Percentiles rank a stretch among this genome's conserved stretches.
phyloP scores from a whole-genome alignment of 1,139 yeast genomes.

The Taiozyma onychis region DNA sequence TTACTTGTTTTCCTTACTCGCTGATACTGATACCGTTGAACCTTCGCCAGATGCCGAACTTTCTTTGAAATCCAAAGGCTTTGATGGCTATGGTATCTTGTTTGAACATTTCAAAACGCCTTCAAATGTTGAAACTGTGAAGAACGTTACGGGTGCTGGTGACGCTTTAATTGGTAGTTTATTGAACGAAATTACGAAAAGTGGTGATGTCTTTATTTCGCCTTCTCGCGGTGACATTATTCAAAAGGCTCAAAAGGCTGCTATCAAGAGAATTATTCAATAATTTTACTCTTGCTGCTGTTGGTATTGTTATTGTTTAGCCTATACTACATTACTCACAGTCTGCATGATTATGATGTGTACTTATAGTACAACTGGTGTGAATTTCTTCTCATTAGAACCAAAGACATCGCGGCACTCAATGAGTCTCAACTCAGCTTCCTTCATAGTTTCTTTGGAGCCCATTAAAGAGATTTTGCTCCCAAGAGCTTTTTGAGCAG shows the following conservation, averaged over 20 bases:
- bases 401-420: conserved; percentile 29
- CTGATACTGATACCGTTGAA: conserved; percentile 8
- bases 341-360: not conserved
- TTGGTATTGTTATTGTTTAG: no score
- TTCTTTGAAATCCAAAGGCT: conserved; percentile 11
- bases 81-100: conserved; percentile 40
- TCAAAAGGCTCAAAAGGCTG: conserved; percentile 4
- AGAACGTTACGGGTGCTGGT: conserved; percentile 68
- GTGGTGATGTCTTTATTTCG: conserved; percentile 1
- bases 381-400: conserved; percentile 13
- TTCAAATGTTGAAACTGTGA: conserved; percentile 36
- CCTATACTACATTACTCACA: not conserved
- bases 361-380: conserved; percentile 2
- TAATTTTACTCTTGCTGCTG: not conserved
- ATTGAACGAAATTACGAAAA: conserved; percentile 6
- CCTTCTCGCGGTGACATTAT: conserved; percentile 1
- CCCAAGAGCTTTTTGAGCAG: conserved; percentile 22
- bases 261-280: conserved; percentile 1
- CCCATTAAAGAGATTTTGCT: conserved; percentile 29
- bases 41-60: conserved; percentile 1
- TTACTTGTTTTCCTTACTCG: conserved; percentile 31
- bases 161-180: conserved; percentile 58
- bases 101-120: conserved; percentile 55
- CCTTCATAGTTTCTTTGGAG: conserved; percentile 32
- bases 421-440: conserved; percentile 32